Evolutionary conservation across 2,329 filamentous ascomycete species (phyloP).

Genomic region (Penicillium sumatraense): DNA sequence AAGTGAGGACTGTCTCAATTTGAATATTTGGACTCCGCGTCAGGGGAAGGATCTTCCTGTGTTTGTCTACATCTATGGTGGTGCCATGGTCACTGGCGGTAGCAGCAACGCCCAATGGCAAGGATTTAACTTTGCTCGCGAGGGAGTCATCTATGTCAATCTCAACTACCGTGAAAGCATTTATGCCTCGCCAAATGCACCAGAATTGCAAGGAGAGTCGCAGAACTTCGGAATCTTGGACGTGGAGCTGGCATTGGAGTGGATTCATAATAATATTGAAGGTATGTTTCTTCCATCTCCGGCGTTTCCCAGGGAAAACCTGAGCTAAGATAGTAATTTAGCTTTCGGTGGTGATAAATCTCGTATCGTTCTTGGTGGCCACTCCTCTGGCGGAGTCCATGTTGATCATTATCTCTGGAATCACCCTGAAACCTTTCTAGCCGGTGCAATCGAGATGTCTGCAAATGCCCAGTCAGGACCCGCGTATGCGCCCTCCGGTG

Average conservation of each 20-base stretch:
- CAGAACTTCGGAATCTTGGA: slow-evolving; percentile 30
- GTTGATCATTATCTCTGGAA: slow-evolving; percentile 31
- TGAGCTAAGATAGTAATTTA: no score
- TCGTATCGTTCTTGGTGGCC: slow-evolving; percentile 26
- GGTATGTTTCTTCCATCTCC: slow-evolving; percentile 7
- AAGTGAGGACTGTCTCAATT: slow-evolving; percentile 27
- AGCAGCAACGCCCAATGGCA: slow-evolving; percentile 31
- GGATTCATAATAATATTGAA: slow-evolving; percentile 27
- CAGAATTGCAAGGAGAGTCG: slow-evolving; percentile 24
- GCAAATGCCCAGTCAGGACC: slow-evolving; percentile 28
- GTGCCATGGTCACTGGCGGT: slow-evolving; percentile 61
- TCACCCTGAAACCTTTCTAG: slow-evolving; percentile 26
- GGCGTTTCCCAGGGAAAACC: no score
- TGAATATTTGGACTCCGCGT: slow-evolving; percentile 27
- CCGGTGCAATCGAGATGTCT: slow-evolving; percentile 29
- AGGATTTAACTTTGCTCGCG: slow-evolving; percentile 26
- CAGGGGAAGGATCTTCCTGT: slow-evolving; percentile 20
- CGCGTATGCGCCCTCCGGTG: slow-evolving; percentile 20
- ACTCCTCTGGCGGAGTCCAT: slow-evolving; percentile 27
- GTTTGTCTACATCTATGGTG: slow-evolving; percentile 61
- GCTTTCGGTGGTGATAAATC: slow-evolving; percentile 27
- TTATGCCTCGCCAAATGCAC: slow-evolving; percentile 26
- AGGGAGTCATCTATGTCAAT: slow-evolving; percentile 29
- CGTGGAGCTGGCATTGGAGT: slow-evolving; percentile 24
- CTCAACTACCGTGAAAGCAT: slow-evolving; percentile 29